Evolutionary conservation across 352 stramenopile species (phyloP).

Genomic region (Phytophthora agathidicida): DNA sequence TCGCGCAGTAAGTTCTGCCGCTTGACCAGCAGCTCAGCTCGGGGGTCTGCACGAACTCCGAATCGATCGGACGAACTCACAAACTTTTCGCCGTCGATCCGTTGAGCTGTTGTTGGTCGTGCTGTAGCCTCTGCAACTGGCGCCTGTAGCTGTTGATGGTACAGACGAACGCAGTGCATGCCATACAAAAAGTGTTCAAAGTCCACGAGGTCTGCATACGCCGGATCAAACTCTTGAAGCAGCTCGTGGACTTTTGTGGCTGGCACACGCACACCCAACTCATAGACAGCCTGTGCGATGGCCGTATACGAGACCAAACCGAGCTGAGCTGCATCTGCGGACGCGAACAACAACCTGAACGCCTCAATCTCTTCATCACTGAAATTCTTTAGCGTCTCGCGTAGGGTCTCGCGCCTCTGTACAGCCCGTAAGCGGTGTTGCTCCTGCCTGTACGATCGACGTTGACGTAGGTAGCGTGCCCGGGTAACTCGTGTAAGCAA

Average conservation of each 20-base stretch:
- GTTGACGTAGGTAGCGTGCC: slow-evolving; percentile 50
- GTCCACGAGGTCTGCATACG: slow-evolving; percentile 79
- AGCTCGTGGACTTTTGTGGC: slow-evolving; percentile 51
- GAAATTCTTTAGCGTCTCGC: slow-evolving; percentile 65
- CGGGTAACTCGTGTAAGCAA: slow-evolving; percentile 62
- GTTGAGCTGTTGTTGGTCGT: neutral
- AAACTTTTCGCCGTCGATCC: slow-evolving; percentile 20
- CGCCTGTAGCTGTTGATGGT: slow-evolving; percentile 67
- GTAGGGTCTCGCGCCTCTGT: slow-evolving; percentile 46
- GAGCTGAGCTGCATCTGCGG: slow-evolving; percentile 64
- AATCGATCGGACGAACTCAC: slow-evolving; percentile 67
- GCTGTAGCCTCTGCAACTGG: slow-evolving; percentile 1
- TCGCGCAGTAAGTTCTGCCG: slow-evolving; percentile 77
- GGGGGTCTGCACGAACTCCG: slow-evolving; percentile 53
- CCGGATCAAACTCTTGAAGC: slow-evolving; percentile 60
- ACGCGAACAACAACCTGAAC: slow-evolving; percentile 69
- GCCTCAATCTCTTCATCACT: slow-evolving; percentile 67
- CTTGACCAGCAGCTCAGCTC: slow-evolving; percentile 66
- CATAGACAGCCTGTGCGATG: slow-evolving; percentile 77
- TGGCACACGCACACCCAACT: slow-evolving; percentile 67
- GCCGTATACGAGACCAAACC: slow-evolving; percentile 70
- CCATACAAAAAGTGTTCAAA: slow-evolving; percentile 85
- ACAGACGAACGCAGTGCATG: slow-evolving; percentile 74
- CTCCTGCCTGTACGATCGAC: slow-evolving; percentile 51
- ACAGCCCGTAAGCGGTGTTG: slow-evolving; percentile 44